A percentile compares a stretch with the other conserved stretches of the same genome.
These are phyloP conservation scores for Pterocarpus macrocarpus DNA, from an alignment of 306 rosid species.

Conservation along the genomic window DNA sequence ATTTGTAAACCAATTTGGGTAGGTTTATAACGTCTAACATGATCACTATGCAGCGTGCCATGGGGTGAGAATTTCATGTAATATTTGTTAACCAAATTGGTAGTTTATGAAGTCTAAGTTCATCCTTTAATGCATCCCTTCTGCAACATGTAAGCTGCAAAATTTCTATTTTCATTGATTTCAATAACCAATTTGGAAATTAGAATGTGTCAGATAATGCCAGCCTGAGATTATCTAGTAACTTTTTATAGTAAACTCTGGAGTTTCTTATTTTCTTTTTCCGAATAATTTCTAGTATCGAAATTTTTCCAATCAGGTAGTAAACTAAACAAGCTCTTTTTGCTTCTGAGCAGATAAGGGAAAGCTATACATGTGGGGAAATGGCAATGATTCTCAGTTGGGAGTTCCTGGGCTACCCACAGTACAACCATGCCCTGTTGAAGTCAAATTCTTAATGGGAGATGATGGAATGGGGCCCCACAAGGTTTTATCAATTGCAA, in stretches of 20 bases:
- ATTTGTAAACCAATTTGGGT: no score
- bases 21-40: no score
- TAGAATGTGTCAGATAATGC: constrained; percentile 33
- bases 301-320: constrained; percentile 10
- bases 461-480: constrained; percentile 83
- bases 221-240: constrained; percentile 3
- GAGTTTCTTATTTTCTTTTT: constrained; percentile 7
- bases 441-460: constrained; percentile 81
- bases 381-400: constrained; percentile 79
- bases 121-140: no score
- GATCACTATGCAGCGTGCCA: no score
- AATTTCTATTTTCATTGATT: neutral
- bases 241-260: constrained; percentile 18
- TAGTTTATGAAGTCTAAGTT: no score
- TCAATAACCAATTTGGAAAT: constrained; percentile 6
- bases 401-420: constrained; percentile 95
- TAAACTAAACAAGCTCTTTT: constrained; percentile 28
- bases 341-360: constrained; percentile 69
- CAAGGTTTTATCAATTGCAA: constrained; percentile 75
- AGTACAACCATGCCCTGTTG: constrained; percentile 69
- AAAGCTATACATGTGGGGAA: constrained; percentile 91
- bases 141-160: no score
- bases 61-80: no score
- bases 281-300: neutral
- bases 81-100: no score